Evolutionary conservation across 129 eudicot species (phyloP), one percentile per base, ranked within the genome.

Genomic region (Pulicaria dysenterica): DNA sequence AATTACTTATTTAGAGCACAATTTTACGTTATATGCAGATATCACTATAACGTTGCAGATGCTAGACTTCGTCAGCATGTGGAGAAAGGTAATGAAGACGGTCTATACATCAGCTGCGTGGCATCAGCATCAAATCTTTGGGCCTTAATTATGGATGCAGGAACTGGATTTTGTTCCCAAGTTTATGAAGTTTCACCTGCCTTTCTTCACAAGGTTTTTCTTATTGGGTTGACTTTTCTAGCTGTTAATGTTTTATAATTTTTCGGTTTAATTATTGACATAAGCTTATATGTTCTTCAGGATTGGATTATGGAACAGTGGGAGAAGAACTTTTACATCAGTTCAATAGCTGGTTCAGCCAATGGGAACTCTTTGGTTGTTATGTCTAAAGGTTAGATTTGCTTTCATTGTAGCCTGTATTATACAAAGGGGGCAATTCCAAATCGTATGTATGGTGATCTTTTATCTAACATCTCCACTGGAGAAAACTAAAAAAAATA

Each of bases 241-340:
- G 41, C 12, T 53, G 3, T 10, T 70, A 53, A 41, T 10, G 12
- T 40, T 8, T 9, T 10, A 15, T 36, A 44, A 41, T 14, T 42
- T 62, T 40, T 5, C 44, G 14, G 37, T 69, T 40, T 47, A 40
- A 61, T 31, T 17, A 65, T 48, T 31, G 39, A 36, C 38, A n/a
- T 13, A 6, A 39, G 7, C 49, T 13, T 73, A 24, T 59, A 40
- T 48, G 75, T 42, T 60, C 12, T 44, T 63, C 77, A 94, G 99
- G 99, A 94, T 59, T 94, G 99, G 99, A 94, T 94, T 76, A 94
- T 94, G 99, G 99, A 94, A 78, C 99, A 94, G 58, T 94, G 99
- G 99, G 99, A 94, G 83, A 94, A 90, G 88, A 94, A 94, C 70
- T 94, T 72, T 51, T 94, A 94, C 80, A 94, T 94, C 75, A 94